Evolutionary conservation across 2,329 filamentous ascomycete species (phyloP).

Genomic region (Alternaria hordeiaustralica): DNA sequence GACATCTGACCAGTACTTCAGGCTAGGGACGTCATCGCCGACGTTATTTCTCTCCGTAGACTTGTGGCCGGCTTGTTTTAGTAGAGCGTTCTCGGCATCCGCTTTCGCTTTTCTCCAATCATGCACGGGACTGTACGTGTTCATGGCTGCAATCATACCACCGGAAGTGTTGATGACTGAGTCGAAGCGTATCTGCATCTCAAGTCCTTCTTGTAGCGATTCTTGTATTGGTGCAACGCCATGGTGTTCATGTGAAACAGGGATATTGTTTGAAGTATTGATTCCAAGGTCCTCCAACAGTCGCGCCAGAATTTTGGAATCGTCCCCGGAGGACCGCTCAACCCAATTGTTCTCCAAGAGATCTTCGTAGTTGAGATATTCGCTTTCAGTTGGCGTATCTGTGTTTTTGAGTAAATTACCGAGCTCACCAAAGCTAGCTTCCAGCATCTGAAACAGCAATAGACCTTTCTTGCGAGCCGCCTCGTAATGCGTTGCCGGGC

Average conservation of each 20-base stretch:
- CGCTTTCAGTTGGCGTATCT: not conserved
- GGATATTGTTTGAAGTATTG: not conserved
- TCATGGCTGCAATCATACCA: not conserved
- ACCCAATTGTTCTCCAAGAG: not conserved
- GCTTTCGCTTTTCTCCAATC: not conserved
- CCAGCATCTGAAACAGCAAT: not conserved
- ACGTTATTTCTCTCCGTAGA: not conserved
- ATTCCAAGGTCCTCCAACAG: not conserved
- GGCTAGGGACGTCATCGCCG: not conserved
- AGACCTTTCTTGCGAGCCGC: not conserved
- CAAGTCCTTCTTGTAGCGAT: not conserved
- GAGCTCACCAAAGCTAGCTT: not conserved
- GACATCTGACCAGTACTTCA: constrained; percentile 7
- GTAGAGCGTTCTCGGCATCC: not conserved
- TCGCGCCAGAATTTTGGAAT: not conserved
- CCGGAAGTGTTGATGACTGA: not conserved
- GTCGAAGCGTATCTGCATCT: not conserved
- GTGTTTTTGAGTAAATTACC: not conserved
- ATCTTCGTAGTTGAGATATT: not conserved
- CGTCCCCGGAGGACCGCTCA: not conserved
- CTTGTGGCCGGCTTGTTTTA: not conserved
- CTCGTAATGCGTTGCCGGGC: not conserved
- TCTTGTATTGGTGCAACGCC: not conserved
- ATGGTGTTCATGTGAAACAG: not conserved
- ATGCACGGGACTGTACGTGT: not conserved